A percentile compares a stretch with the other conserved stretches of the same genome.
Conservation (phyloP, 768 basidiomycete species). For the Suillus subluteus region DNA sequence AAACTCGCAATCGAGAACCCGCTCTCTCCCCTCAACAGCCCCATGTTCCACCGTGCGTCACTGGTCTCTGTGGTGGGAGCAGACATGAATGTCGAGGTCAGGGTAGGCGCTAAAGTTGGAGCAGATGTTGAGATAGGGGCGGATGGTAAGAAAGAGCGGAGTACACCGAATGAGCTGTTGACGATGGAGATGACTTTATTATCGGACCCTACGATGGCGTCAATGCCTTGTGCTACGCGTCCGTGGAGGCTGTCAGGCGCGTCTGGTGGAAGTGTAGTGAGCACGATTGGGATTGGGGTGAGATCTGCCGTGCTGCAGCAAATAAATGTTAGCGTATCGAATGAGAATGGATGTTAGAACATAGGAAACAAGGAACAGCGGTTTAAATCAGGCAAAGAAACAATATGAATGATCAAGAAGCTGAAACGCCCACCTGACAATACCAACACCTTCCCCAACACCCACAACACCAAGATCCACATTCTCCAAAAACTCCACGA, state of each 20-base stretch:
- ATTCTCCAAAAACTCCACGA: conserved; percentile 94
- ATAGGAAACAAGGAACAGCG: background rate
- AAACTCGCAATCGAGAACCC: conserved; percentile 85
- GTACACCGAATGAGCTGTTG: conserved; percentile 86
- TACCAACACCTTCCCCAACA: conserved; percentile 60
- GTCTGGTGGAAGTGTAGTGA: conserved; percentile 51
- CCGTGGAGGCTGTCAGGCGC: conserved; percentile 63
- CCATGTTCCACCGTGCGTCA: conserved; percentile 53
- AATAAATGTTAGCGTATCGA: background rate
- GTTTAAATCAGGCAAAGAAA: conserved; percentile 5
- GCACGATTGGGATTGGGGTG: conserved; percentile 74
- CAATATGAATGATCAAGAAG: conserved; percentile 9
- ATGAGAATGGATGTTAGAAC: background rate
- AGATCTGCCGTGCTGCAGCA: conserved; percentile 70
- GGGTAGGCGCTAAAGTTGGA: conserved; percentile 30
- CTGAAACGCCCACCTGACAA: conserved; percentile 52
- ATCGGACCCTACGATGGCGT: conserved; percentile 80
- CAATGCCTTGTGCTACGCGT: conserved; percentile 79
- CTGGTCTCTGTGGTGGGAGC: conserved; percentile 2
- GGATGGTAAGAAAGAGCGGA: conserved; percentile 74
- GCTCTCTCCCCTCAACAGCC: conserved; percentile 72
- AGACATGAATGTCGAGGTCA: conserved; percentile 17
- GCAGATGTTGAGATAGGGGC: conserved; percentile 24
- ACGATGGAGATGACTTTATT: conserved; percentile 80
- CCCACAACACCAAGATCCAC: conserved; percentile 81